A percentile compares a stretch with the other conserved stretches of the same genome.
These are phyloP conservation scores for Amanita subjunquillea DNA, from an alignment of 768 basidiomycete species.

Conservation along the genomic window DNA sequence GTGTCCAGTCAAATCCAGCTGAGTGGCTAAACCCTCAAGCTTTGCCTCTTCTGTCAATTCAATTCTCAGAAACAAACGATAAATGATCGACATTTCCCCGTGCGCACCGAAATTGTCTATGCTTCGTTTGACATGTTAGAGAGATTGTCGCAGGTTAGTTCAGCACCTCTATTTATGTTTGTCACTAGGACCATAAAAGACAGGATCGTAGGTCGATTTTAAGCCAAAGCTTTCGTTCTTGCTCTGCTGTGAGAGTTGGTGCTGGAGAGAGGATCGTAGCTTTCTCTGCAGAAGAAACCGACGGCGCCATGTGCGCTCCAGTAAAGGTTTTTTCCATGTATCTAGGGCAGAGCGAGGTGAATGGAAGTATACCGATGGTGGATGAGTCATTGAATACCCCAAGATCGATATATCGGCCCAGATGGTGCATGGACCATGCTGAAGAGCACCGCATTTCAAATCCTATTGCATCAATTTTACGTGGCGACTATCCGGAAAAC, in stretches of 20 bases:
- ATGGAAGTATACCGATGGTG: too few relatives aligned
- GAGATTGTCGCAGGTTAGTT: not conserved
- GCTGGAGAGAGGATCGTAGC: not conserved
- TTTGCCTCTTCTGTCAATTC: constrained; percentile 45
- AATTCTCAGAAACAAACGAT: not conserved
- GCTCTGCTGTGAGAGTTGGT: constrained; percentile 12
- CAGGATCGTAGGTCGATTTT: constrained; percentile 50
- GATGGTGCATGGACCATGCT: too few relatives aligned
- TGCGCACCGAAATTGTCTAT: not conserved
- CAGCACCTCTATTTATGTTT: constrained; percentile 49
- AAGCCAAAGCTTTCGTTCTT: constrained; percentile 44
- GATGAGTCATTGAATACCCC: too few relatives aligned
- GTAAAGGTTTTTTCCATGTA: too few relatives aligned
- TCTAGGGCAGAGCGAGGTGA: too few relatives aligned
- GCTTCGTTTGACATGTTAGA: not conserved
- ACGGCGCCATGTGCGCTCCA: too few relatives aligned
- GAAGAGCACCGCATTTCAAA: too few relatives aligned
- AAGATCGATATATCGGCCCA: too few relatives aligned
- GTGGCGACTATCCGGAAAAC: too few relatives aligned
- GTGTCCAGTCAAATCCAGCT: constrained; percentile 46
- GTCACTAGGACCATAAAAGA: constrained; percentile 42
- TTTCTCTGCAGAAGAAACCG: too few relatives aligned
- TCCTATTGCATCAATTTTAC: too few relatives aligned
- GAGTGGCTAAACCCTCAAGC: constrained; percentile 48
- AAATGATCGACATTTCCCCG: not conserved